phyloP scores from a whole-genome alignment of 2,329 filamentous ascomycete species.

The Ascochyta lentis region DNA sequence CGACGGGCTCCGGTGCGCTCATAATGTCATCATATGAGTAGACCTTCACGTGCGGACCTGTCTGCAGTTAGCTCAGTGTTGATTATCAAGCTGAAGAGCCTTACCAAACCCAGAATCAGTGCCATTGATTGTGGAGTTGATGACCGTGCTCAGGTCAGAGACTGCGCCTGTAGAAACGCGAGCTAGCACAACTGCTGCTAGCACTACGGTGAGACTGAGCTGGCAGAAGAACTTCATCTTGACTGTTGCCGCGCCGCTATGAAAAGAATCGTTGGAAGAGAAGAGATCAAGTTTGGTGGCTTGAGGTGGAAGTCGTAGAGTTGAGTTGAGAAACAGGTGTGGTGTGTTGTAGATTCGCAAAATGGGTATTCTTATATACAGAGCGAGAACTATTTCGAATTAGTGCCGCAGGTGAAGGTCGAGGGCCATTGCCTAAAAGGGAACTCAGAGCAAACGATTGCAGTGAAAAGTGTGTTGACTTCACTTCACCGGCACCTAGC shows the following conservation, averaged over 20 bases:
- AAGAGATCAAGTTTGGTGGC: not conserved
- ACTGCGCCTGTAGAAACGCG: not conserved
- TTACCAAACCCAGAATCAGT: not conserved
- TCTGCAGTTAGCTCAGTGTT: not conserved
- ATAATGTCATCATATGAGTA: not conserved
- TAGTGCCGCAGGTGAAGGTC: not conserved
- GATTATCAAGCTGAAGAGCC: not conserved
- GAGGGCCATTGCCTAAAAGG: not conserved
- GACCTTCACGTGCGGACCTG: not conserved
- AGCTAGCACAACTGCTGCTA: not conserved
- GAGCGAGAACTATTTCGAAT: not conserved
- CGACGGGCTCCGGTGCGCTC: not conserved
- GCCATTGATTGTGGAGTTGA: not conserved
- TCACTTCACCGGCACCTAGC: not conserved
- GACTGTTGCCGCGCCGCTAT: too few relatives aligned
- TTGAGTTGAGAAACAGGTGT: not conserved
- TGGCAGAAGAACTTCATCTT: not conserved
- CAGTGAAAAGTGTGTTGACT: not conserved
- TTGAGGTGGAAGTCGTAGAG: not conserved
- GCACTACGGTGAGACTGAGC: not conserved
- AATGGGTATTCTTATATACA: not conserved
- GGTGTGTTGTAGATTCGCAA: not conserved
- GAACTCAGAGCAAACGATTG: constrained; percentile 2
- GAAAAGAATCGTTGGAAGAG: not conserved
- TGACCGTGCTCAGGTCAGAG: not conserved